Conservation (phyloP, 129 eudicot genomes). For the Pulicaria dysenterica region DNA sequence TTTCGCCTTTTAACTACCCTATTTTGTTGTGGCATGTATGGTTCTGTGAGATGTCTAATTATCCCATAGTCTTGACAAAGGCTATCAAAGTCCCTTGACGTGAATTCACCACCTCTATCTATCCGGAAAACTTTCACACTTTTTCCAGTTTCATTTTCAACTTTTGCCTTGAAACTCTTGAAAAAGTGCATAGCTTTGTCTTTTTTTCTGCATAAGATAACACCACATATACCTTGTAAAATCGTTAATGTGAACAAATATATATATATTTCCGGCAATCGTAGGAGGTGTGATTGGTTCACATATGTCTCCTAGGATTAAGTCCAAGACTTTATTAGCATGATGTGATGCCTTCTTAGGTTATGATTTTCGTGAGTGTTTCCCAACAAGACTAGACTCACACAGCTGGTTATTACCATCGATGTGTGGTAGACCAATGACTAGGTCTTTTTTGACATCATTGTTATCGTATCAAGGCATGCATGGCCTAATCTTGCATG, state of each 20-base stretch:
- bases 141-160: too few species aligned
- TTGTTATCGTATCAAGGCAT: not conserved
- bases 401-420: not conserved
- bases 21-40: not conserved
- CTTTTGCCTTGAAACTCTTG: not conserved
- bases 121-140: not conserved
- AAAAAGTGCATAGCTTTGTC: not conserved
- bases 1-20: too few species aligned
- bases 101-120: not conserved
- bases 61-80: not conserved
- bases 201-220: too few species aligned
- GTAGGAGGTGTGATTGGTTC: not conserved
- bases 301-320: not conserved
- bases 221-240: not conserved
- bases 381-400: not conserved
- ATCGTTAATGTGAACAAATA: not conserved
- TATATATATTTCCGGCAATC: not conserved
- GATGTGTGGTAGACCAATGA: not conserved
- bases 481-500: conserved; percentile 2
- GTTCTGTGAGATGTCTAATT: not conserved
- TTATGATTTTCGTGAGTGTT: not conserved
- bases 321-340: not conserved
- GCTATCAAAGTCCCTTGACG: not conserved
- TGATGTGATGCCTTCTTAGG: not conserved
- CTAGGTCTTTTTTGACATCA: not conserved